Conservation (phyloP, 1,284 basidiomycete species). For the Boletellus deceptivus region DNA sequence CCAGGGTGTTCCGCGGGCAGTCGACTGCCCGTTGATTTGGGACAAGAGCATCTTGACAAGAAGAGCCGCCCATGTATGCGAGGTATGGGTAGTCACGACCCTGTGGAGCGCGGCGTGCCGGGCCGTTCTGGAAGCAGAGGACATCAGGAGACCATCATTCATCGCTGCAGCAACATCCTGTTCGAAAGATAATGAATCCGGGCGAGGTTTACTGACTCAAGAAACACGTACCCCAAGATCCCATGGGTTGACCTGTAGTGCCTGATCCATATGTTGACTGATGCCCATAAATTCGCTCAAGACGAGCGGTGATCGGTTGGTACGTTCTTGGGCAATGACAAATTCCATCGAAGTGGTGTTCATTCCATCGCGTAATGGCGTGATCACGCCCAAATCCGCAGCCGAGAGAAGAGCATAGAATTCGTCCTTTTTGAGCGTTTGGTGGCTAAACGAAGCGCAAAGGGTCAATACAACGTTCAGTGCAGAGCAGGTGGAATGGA, state of each 20-base stretch:
- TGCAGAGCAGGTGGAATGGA: not conserved
- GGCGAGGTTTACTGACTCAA: not conserved
- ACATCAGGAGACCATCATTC: conserved; percentile 85
- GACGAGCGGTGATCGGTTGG: conserved; percentile 82
- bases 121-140: conserved; percentile 68
- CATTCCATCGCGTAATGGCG: conserved; percentile 96
- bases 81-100: conserved; percentile 91
- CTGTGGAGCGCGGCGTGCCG: conserved; percentile 82
- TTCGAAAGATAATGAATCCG: not conserved
- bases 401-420: conserved; percentile 97
- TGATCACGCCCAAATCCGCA: conserved; percentile 95
- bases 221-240: conserved; percentile 62
- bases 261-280: conserved; percentile 80
- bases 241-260: conserved; percentile 87
- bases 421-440: conserved; percentile 96
- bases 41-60: conserved; percentile 87
- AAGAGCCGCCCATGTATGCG: conserved; percentile 92
- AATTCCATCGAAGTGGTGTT: conserved; percentile 99
- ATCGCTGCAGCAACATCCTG: conserved; percentile 94
- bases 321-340: conserved; percentile 87
- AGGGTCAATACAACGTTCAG: not conserved
- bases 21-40: conserved; percentile 79
- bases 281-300: conserved; percentile 99
- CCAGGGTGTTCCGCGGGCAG: conserved; percentile 84
- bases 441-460: conserved; percentile 63